Evolutionary conservation across 2,329 filamentous ascomycete genomes (phyloP), one percentile per base, ranked within the genome.

Genomic region (Trichophyton rubrum): DNA sequence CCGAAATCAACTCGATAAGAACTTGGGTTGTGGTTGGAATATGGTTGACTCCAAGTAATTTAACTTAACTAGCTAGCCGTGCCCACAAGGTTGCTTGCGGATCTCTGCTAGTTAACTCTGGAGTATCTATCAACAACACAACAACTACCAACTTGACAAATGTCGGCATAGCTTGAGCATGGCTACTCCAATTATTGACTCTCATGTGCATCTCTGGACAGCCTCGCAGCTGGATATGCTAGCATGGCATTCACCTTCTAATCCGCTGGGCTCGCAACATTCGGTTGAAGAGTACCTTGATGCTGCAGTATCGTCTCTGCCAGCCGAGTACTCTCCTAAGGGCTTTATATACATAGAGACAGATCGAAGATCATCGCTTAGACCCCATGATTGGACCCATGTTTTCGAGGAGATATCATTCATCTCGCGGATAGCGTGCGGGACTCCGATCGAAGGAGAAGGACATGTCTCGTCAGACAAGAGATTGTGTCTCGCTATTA

Each of bases 171-270:
- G 11, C 2, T 27, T 56, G 5, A 56, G 4, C 35, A 72, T 70
- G 68, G 49, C 67, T 1, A 68, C 67, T 56, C 71, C 82, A 30
- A 85, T 95, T 69, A 84, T 96, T 73, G 91, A 96, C 78, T 87
- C 89, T 43, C 92, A 96, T 78, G 87, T 96, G 74, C 91, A 96
- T 76, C 84, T 96, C 69, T 96, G 85, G 78, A 88, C 89, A 51
- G 73, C 78, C 53, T 80, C 82, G 59, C 87, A 92, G 67, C 70
- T 87, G 59, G 70, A 79, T 60, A 81, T 82, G 43, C 82, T 95
- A 64, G 76, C 82, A 61, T 96, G 90, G 90, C 82, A 83, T 75
- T 80, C 73, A 2, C 75, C 82, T 3, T 75, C 78, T 55, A 74
- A 80, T 68, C 79, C 83, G 3, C 78, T 95, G 58, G 79, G 82